These are phyloP conservation scores for Aspergillus panamensis DNA, from an alignment of 495 filamentous ascomycete species.

Conservation along the genomic window DNA sequence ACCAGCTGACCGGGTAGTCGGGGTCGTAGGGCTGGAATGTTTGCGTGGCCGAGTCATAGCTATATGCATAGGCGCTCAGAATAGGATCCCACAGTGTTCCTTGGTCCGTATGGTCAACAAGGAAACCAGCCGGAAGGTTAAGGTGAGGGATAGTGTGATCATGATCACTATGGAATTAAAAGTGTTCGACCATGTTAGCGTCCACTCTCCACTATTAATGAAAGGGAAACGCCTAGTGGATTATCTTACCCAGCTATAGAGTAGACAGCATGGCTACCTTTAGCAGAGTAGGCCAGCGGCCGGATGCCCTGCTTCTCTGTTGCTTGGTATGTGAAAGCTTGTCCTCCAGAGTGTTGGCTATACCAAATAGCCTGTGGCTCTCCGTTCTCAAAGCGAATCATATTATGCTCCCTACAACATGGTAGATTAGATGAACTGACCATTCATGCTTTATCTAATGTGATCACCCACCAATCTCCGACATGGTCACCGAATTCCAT, in stretches of 20 bases:
- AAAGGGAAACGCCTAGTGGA: background rate
- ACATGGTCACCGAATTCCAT: slow-evolving; percentile 59
- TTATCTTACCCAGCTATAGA: slow-evolving; percentile 44
- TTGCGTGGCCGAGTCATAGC: slow-evolving; percentile 36
- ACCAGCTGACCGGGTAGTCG: slow-evolving; percentile 45
- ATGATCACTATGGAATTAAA: slow-evolving; percentile 34
- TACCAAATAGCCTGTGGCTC: slow-evolving; percentile 58
- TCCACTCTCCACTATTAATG: background rate
- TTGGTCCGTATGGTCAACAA: slow-evolving; percentile 60
- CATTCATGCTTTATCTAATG: background rate
- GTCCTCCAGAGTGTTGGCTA: slow-evolving; percentile 58
- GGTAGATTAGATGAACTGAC: background rate
- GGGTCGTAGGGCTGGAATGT: slow-evolving; percentile 43
- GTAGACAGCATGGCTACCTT: slow-evolving; percentile 59
- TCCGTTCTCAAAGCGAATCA: slow-evolving; percentile 63
- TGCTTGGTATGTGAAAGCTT: slow-evolving; percentile 59
- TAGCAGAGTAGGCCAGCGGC: slow-evolving; percentile 52
- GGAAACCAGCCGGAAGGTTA: slow-evolving; percentile 54
- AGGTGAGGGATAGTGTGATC: slow-evolving; percentile 64
- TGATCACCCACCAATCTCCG: slow-evolving; percentile 52
- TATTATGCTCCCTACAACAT: slow-evolving; percentile 55
- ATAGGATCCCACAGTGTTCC: slow-evolving; percentile 54
- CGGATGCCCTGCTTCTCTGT: slow-evolving; percentile 50
- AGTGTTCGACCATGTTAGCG: background rate
- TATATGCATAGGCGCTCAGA: slow-evolving; percentile 49